Conservation (phyloP, 1,139 yeast species). For the Lodderomyces elongisporus region DNA sequence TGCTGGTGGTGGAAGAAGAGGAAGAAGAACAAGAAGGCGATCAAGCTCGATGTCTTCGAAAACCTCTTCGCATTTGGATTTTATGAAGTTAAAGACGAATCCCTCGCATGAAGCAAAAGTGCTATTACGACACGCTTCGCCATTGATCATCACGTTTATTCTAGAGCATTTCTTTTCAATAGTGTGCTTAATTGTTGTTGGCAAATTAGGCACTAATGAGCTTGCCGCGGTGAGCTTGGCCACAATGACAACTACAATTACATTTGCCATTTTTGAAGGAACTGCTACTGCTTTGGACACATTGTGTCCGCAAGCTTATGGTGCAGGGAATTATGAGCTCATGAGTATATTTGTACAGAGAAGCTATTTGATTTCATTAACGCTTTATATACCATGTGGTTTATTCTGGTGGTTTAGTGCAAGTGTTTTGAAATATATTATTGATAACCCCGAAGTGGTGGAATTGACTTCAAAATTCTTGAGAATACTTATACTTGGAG, state of each 20-base stretch:
- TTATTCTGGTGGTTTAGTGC: conserved; percentile 65
- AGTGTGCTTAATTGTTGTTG: conserved; percentile 67
- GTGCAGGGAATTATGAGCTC: conserved; percentile 57
- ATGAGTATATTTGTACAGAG: conserved; percentile 65
- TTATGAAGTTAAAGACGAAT: conserved; percentile 42
- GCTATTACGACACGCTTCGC: conserved; percentile 53
- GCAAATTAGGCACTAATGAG: conserved; percentile 66
- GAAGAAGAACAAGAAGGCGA: conserved; percentile 10
- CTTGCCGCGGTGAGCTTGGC: conserved; percentile 82
- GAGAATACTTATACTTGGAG: conserved; percentile 64
- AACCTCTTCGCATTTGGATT: conserved; percentile 18
- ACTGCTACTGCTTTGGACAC: conserved; percentile 85
- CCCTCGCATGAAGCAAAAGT: conserved; percentile 41
- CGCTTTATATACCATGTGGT: conserved; percentile 57
- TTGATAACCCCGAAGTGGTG: conserved; percentile 60
- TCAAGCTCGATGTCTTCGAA: conserved; percentile 6
- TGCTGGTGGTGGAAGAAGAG: neutral
- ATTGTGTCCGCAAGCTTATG: conserved; percentile 79
- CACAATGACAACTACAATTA: conserved; percentile 81
- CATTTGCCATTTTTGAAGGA: conserved; percentile 82
- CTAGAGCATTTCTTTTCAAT: conserved; percentile 69
- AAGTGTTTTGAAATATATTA: conserved; percentile 43
- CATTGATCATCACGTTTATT: conserved; percentile 62
- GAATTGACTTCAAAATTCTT: conserved; percentile 60
- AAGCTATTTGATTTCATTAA: conserved; percentile 53